Conservation (phyloP, 331 rosid genomes). For the Rosa hybrid region DNA sequence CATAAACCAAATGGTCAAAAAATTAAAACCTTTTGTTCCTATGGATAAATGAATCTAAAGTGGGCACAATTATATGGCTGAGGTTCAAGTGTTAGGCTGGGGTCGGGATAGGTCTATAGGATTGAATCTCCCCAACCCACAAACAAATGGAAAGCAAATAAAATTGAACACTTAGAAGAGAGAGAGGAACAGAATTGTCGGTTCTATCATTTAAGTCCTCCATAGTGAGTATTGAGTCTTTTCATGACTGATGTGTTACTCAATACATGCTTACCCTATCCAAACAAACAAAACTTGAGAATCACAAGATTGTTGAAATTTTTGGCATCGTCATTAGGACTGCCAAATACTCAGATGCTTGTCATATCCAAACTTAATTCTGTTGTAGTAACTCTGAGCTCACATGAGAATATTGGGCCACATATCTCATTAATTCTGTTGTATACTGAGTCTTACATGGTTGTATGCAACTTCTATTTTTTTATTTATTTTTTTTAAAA, state of each 20-base stretch:
- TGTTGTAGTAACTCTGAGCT: not conserved
- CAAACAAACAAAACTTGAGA: not conserved
- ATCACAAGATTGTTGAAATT: not conserved
- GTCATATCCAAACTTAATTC: not conserved
- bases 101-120: not conserved
- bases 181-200: not conserved
- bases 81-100: not conserved
- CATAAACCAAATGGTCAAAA: not conserved
- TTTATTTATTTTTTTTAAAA: no score
- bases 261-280: not conserved
- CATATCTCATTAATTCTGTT: no score
- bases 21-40: not conserved
- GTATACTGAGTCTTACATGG: not conserved
- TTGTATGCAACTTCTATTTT: not conserved
- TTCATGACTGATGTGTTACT: not conserved
- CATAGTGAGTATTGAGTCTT: not conserved
- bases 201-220: not conserved
- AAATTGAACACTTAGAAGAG: not conserved
- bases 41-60: not conserved
- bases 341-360: not conserved
- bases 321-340: not conserved
- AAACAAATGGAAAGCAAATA: not conserved
- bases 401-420: not conserved
- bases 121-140: not conserved
- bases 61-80: not conserved